Conservation (phyloP, 371 early-diverging fungal genomes). For the Smittium culicis region DNA sequence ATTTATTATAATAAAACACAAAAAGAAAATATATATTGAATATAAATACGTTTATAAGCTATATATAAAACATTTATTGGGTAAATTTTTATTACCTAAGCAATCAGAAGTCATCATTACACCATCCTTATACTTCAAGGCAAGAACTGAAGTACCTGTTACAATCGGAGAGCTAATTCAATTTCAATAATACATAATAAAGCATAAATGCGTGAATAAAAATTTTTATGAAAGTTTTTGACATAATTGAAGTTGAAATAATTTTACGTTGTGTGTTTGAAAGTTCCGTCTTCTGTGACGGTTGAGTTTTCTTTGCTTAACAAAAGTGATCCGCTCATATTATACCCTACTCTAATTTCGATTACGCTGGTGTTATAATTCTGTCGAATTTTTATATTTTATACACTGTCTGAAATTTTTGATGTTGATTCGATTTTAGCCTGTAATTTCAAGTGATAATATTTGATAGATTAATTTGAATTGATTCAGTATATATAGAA, state of each 20-base stretch:
- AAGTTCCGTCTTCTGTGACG: slow-evolving; percentile 9
- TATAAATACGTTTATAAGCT: background rate
- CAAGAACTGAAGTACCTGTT: slow-evolving; percentile 93
- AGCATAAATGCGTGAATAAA: background rate
- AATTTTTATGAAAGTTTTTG: background rate
- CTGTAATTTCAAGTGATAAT: too few species aligned
- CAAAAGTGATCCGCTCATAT: background rate
- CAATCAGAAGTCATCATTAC: slow-evolving; percentile 95
- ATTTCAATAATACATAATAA: background rate
- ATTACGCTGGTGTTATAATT: too few species aligned
- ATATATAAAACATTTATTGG: slow-evolving; percentile 1
- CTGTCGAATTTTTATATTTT: too few species aligned
- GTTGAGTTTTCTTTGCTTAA: background rate
- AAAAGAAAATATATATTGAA: background rate
- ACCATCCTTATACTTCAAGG: slow-evolving; percentile 92
- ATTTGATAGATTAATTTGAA: too few species aligned
- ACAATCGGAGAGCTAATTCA: slow-evolving; percentile 66
- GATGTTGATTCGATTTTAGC: too few species aligned
- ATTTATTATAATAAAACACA: too few species aligned
- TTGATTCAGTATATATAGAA: too few species aligned
- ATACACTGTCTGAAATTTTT: too few species aligned
- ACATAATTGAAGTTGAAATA: background rate
- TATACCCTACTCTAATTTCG: too few species aligned
- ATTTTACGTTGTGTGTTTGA: slow-evolving; percentile 9
- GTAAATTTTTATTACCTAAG: slow-evolving; percentile 42